Percentiles rank a stretch among this genome's conserved stretches.
phyloP scores from a whole-genome alignment of 768 basidiomycete species.

The Sarcodon aspratus region DNA sequence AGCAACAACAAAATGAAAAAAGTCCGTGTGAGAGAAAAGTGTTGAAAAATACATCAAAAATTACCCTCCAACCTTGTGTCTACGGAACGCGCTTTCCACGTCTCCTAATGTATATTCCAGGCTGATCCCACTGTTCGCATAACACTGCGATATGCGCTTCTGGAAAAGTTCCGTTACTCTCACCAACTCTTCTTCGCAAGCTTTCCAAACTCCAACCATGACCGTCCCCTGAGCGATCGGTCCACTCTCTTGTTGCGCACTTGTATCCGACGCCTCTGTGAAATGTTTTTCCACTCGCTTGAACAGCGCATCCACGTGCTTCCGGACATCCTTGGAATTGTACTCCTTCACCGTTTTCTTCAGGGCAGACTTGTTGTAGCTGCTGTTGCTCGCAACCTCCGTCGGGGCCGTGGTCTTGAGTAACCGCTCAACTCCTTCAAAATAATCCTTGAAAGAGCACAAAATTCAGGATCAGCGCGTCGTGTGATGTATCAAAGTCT shows the following conservation, averaged over 20 bases:
- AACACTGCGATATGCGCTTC: conserved; percentile 67
- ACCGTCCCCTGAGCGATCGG: conserved; percentile 41
- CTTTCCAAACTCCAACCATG: conserved; percentile 80
- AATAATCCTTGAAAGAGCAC: conserved; percentile 62
- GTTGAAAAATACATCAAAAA: background rate
- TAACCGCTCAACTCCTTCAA: conserved; percentile 85
- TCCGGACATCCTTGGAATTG: conserved; percentile 80
- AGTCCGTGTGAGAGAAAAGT: conserved; percentile 1
- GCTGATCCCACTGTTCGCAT: conserved; percentile 56
- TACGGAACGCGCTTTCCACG: conserved; percentile 69
- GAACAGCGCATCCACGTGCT: conserved; percentile 75
- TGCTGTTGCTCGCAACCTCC: conserved; percentile 65
- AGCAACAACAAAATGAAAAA: conserved; percentile 1
- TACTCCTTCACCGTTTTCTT: conserved; percentile 83
- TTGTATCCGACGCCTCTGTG: conserved; percentile 65
- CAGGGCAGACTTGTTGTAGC: conserved; percentile 66
- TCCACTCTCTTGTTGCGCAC: conserved; percentile 39
- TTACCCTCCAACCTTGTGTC: conserved; percentile 32
- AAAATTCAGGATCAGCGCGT: background rate
- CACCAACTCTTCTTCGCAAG: conserved; percentile 77
- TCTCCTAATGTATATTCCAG: conserved; percentile 70
- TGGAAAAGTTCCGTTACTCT: conserved; percentile 60
- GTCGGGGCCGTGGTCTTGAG: conserved; percentile 67
- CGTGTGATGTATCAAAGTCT: background rate
- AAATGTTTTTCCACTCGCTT: conserved; percentile 97